Percentiles rank a stretch among this genome's conserved stretches.
Conservation (phyloP, 164 flowering plant species). For the Magnolia officinalis region DNA sequence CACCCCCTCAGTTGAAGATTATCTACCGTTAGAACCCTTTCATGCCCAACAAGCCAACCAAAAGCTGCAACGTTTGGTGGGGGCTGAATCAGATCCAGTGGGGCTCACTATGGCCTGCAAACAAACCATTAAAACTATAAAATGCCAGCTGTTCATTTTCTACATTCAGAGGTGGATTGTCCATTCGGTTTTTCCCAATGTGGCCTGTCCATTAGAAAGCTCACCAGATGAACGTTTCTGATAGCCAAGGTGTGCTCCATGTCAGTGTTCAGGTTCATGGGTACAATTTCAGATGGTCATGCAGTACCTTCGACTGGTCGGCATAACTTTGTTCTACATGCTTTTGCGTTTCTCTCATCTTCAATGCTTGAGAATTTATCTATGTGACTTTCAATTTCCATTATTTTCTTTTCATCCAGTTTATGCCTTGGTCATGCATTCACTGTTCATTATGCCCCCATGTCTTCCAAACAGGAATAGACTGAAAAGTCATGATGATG, state of each 20-base stretch:
- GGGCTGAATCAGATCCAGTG: too few species aligned
- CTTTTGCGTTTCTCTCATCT: not conserved
- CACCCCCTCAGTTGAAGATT: too few species aligned
- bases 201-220: not conserved
- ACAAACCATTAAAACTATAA: too few species aligned
- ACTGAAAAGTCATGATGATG: constrained; percentile 2
- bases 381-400: not conserved
- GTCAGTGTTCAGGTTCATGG: not conserved
- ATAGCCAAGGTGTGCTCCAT: not conserved
- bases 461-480: constrained; percentile 10
- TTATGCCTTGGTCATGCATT: constrained; percentile 2
- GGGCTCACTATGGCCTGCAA: too few species aligned
- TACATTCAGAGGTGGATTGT: not conserved
- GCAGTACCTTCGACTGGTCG: not conserved
- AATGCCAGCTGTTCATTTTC: too few species aligned
- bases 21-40: too few species aligned
- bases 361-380: not conserved
- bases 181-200: too few species aligned
- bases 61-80: too few species aligned
- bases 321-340: not conserved
- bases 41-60: too few species aligned
- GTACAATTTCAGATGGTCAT: not conserved
- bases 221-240: not conserved
- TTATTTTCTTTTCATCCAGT: not conserved
- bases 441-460: constrained; percentile 1